Conservation (phyloP, 768 basidiomycete species). For the Daedaleopsis nitida region DNA sequence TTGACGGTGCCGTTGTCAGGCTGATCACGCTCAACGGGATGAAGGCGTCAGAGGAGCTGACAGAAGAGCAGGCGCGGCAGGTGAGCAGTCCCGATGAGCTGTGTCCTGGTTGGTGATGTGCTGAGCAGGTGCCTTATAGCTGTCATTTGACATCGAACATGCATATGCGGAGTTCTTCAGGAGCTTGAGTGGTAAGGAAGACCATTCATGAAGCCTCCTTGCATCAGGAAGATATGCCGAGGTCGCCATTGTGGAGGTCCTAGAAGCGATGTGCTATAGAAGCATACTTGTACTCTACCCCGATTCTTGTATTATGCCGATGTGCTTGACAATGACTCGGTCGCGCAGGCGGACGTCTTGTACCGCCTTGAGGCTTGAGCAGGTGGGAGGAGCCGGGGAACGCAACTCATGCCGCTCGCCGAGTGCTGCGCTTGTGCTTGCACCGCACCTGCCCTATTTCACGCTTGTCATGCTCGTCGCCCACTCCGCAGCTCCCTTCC, state of each 20-base stretch:
- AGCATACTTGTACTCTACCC: neutral
- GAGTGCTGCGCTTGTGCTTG: neutral
- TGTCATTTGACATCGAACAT: slow-evolving; percentile 96
- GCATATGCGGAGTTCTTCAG: slow-evolving; percentile 94
- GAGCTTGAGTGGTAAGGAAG: slow-evolving; percentile 55
- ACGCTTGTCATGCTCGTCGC: neutral
- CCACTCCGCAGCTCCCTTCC: neutral
- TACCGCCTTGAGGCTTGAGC: too few species aligned
- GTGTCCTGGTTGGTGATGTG: neutral
- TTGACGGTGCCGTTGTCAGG: slow-evolving; percentile 48
- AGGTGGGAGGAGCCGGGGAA: too few species aligned
- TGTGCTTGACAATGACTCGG: neutral
- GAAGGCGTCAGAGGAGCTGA: slow-evolving; percentile 95
- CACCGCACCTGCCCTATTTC: neutral
- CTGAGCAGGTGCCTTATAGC: slow-evolving; percentile 40
- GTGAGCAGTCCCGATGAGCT: slow-evolving; percentile 39
- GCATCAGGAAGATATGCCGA: neutral
- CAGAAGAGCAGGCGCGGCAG: slow-evolving; percentile 94
- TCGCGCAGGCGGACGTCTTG: too few species aligned
- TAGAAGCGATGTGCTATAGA: neutral
- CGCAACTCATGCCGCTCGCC: too few species aligned
- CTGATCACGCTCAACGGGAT: slow-evolving; percentile 95
- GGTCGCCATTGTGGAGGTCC: too few species aligned
- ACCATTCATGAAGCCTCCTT: slow-evolving; percentile 10
- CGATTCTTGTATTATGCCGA: neutral